Base-by-base conservation (phyloP, 768 basidiomycete species). In the Auricularia auricula-judae region DNA sequence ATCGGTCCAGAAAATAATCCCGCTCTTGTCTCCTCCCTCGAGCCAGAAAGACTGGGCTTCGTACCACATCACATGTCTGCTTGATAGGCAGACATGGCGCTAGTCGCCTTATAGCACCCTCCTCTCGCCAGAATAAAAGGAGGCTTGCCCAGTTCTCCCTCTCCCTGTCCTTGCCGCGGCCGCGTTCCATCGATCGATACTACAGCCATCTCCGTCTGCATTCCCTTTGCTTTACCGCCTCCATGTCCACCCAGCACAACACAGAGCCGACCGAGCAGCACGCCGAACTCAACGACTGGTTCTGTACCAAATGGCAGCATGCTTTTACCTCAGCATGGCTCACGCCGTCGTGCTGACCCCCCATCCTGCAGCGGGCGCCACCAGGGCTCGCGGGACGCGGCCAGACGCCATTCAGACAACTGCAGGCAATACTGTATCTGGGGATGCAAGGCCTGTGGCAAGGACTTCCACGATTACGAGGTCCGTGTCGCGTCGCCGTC, bases 281-380 rank as follows among this genome's bases (percentile, higher is more conserved):
- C 39, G 12, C 39, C 39, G 39, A 42, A 14, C 39, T 42, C 39
- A 42, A 59, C 14, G 56, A 59, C 56, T 59, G 56, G 56, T 59
- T 59, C 56, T 59, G 56, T 29, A 59, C 56, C 56, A 59, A 59
- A 35, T 59, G 56, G 56, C 23, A 59, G 56, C 56, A 29, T 59
- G 21, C 16, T 18, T 16, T 42, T 42, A 14, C 8, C 39, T 42
- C 39, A 42, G 39, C 39, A 42, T 42, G 18, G 18, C 47, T 18
- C 18, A 4, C 16, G 47, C 47, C 21, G 21, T 51, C 47, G 47
- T 21, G 47, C 47, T 16, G 47, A 51, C 47, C 5, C 18, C 18
- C 16, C 5, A 3, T 18, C 18, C 10, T 5, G 4, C 21, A 51
- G 47, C 47, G 47, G 47, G 18, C 47, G 47, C 47, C 10, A 51